Evolutionary conservation across 805 yeast species (phyloP).

Genomic region (Pichia californica): DNA sequence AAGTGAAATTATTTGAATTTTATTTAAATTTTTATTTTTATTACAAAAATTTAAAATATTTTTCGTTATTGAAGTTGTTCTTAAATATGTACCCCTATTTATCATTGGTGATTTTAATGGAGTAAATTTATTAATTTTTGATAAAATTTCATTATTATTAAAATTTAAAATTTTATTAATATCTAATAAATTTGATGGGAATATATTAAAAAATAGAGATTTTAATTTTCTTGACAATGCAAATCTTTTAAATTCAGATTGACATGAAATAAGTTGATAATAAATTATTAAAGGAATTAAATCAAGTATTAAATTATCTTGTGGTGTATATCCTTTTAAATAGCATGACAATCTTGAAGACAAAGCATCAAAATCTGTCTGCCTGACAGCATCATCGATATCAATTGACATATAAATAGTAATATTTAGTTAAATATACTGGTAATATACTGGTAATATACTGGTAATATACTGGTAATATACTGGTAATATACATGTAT

Average conservation of each 20-base stretch:
- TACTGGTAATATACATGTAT: too few relatives aligned
- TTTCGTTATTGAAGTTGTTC: constrained; percentile 48
- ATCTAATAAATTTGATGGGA: not conserved
- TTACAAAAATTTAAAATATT: constrained; percentile 38
- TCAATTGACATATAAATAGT: too few relatives aligned
- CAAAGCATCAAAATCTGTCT: constrained; percentile 67
- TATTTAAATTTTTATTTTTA: constrained; percentile 14
- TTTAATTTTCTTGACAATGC: constrained; percentile 33
- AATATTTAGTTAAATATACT: too few relatives aligned
- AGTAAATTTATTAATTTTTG: constrained; percentile 1
- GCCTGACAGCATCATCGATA: constrained; percentile 19
- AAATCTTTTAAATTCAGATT: constrained; percentile 30
- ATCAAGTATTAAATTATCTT: constrained; percentile 32
- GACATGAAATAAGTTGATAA: constrained; percentile 30
- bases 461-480: too few relatives aligned
- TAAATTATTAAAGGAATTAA: constrained; percentile 31
- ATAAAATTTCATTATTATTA: not conserved
- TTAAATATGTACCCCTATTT: constrained; percentile 62
- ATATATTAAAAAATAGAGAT: constrained; percentile 31
- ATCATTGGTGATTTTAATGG: constrained; percentile 51
- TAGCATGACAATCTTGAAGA: constrained; percentile 56
- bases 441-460: too few relatives aligned
- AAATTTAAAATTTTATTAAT: constrained; percentile 2
- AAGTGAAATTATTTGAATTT: constrained; percentile 55
- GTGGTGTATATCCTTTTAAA: constrained; percentile 37